Conservation (phyloP, 331 rosid species). For the Rhamnella rubrinervis region DNA sequence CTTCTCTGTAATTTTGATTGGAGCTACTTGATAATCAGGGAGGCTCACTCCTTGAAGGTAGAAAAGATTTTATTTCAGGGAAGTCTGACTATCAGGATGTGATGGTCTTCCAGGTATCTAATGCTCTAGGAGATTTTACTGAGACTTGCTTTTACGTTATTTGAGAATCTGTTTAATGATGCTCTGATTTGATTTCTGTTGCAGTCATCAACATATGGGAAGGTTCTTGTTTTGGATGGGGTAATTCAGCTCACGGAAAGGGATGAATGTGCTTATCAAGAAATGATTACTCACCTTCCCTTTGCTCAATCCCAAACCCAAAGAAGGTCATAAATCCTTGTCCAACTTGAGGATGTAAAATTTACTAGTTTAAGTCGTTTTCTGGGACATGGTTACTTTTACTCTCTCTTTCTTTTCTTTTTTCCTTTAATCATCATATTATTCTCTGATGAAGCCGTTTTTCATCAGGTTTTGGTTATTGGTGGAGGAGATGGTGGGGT, state of each 20-base stretch:
- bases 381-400: neutral
- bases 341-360: neutral
- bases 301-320: constrained; percentile 90
- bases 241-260: constrained; percentile 98
- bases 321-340: constrained; percentile 55
- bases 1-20: neutral
- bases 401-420: neutral
- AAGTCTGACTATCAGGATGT: constrained; percentile 93
- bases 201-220: constrained; percentile 94
- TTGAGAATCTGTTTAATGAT: constrained; percentile 7
- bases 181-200: constrained; percentile 15
- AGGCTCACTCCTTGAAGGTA: constrained; percentile 97
- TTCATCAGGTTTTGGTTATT: constrained; percentile 81
- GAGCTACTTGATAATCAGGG: constrained; percentile 50
- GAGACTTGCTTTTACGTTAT: constrained; percentile 4
- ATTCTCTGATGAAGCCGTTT: constrained; percentile 17
- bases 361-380: neutral
- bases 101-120: constrained; percentile 87
- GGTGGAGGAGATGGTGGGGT: constrained; percentile 99
- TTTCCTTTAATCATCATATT: neutral
- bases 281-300: constrained; percentile 99
- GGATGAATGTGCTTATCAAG: constrained; percentile 99
- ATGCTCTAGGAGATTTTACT: constrained; percentile 9
- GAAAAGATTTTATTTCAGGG: constrained; percentile 82
- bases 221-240: constrained; percentile 94